Percentiles rank a stretch among this genome's conserved stretches.
Conservation (phyloP, 371 early-diverging fungal species). For the Rhizomucor pusillus region DNA sequence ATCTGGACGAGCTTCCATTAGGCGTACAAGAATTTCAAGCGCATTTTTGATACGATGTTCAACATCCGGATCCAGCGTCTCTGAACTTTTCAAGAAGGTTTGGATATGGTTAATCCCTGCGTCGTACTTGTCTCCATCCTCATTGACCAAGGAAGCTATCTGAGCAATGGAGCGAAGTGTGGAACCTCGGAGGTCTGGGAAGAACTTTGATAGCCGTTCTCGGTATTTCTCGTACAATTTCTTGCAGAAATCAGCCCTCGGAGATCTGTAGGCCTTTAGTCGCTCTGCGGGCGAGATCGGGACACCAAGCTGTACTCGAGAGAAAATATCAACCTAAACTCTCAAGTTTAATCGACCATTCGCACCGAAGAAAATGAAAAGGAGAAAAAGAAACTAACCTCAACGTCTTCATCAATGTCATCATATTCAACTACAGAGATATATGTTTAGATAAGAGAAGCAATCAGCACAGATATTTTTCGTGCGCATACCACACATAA, state of each 20-base stretch:
- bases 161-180: no score
- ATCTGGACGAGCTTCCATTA: no score
- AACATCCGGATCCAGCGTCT: no score
- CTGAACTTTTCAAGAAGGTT: no score
- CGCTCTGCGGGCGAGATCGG: constrained; percentile 29
- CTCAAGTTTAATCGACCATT: background rate
- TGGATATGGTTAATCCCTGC: no score
- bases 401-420: constrained; percentile 24
- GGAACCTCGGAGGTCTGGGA: constrained; percentile 3
- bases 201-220: background rate
- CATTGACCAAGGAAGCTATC: no score
- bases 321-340: constrained; percentile 35
- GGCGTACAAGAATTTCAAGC: no score
- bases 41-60: no score
- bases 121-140: no score
- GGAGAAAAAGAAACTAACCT: constrained; percentile 13
- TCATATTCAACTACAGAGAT: constrained; percentile 24
- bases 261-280: constrained; percentile 24
- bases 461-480: constrained; percentile 1
- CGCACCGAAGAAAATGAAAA: background rate
- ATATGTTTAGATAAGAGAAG: background rate
- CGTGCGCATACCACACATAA: background rate
- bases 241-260: constrained; percentile 5
- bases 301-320: constrained; percentile 34
- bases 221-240: constrained; percentile 4